phyloP scores from a whole-genome alignment of 2,329 filamentous ascomycete species.

The Paecilomyces niveus region DNA sequence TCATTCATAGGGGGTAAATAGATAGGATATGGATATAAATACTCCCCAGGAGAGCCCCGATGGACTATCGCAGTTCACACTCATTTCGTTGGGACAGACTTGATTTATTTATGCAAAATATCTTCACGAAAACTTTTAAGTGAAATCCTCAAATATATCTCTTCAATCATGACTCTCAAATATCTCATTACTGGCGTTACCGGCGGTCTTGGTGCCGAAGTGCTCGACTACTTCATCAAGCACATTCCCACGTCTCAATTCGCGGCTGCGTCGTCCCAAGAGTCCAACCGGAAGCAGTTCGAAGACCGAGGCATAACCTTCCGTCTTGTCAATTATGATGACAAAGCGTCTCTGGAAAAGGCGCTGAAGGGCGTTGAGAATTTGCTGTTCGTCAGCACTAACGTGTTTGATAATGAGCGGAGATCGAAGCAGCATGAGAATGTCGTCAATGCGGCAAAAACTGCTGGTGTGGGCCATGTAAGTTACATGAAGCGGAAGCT shows the following conservation, averaged over 20 bases:
- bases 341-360: constrained; percentile 36
- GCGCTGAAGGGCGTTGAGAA: constrained; percentile 47
- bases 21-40: too few species aligned
- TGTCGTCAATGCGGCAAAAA: constrained; percentile 49
- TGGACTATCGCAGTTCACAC: too few species aligned
- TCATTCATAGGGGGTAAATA: too few species aligned
- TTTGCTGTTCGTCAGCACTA: constrained; percentile 52
- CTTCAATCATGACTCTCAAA: constrained; percentile 23
- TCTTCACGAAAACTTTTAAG: too few species aligned
- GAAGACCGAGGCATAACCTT: constrained; percentile 41
- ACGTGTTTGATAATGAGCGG: constrained; percentile 42
- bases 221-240: constrained; percentile 24
- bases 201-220: constrained; percentile 27
- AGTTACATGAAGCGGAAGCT: constrained; percentile 1
- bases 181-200: constrained; percentile 34
- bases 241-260: constrained; percentile 38
- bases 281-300: constrained; percentile 33
- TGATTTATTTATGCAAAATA: too few species aligned
- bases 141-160: background rate
- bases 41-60: too few species aligned
- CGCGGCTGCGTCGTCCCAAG: constrained; percentile 43
- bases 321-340: constrained; percentile 48
- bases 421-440: constrained; percentile 41
- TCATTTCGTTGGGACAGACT: too few species aligned
- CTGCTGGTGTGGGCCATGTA: constrained; percentile 46